Evolutionary conservation across 2,329 filamentous ascomycete species (phyloP), one percentile per base, ranked within the genome.

Genomic region (Stagonosporopsis chrysanthemi): DNA sequence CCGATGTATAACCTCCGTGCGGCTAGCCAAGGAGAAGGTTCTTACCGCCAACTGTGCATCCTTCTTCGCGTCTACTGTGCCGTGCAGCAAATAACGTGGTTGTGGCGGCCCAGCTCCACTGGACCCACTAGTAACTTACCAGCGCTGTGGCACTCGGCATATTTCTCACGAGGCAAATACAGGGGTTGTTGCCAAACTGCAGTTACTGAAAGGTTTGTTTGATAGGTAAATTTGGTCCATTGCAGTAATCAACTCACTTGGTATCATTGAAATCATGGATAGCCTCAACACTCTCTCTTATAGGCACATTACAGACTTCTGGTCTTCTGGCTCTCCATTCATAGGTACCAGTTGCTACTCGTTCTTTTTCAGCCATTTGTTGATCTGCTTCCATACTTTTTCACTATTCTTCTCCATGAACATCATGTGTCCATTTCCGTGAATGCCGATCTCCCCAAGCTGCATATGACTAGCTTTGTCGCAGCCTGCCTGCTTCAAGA

Each of bases 401-500:
- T 44, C 31, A 12, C 46, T 56, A n/a, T 56, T 56, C 15, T 45
- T 31, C 33, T 56, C 53, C 53, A 56, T 56, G 17, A 56, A 56
- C 23, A 52, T 23, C 48, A 48, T 58, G 9, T 49, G 48, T 6
- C 48, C 38, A 8, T 51, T 56, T 3, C 46, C 53, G 8, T 51
- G 46, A 8, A 46, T 42, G 1, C 26, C 55, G 17, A 43, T 17
- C 29, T 61, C 52, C 0, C 58, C 52, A n/a, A 63, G 50, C 11
- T 63, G 54, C 9, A 58, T 17, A 29, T 58, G 48, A 15, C 23
- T 44, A 9, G 54, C 50, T 22, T 56, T 49, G 1, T 38, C 23
- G 28, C 58, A 58, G 1, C 68, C 67, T 6, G 61, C 61, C 23
- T 87, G 84, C 51, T 71, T 65, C 62, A 87, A 66, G 63, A 80